These are phyloP conservation scores for Haematococcus lacustris DNA, from an alignment of 139 green algal genomes.

Conservation along the genomic window DNA sequence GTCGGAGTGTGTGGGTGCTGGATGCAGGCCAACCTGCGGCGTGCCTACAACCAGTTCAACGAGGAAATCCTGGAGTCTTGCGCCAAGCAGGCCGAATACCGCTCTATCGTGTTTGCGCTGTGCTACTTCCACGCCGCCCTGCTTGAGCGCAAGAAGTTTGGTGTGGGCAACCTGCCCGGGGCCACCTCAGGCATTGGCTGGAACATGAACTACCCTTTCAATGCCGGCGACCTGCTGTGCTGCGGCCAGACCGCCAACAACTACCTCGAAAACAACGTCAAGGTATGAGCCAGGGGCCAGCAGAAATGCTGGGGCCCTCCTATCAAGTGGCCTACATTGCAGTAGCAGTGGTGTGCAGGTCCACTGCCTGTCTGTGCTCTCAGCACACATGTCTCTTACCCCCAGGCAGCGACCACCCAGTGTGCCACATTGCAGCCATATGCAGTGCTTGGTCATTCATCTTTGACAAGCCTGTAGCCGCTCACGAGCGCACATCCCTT, in stretches of 20 bases:
- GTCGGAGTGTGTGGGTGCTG: background rate
- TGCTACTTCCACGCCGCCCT: slow-evolving; percentile 85
- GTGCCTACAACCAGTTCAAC: slow-evolving; percentile 71
- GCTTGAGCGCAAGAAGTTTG: slow-evolving; percentile 91
- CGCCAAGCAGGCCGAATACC: slow-evolving; percentile 73
- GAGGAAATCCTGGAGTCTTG: slow-evolving; percentile 84
- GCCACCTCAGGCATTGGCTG: slow-evolving; percentile 75
- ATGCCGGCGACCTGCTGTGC: slow-evolving; percentile 82
- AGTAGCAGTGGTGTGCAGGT: no score
- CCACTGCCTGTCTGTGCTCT: no score
- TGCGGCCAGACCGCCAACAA: slow-evolving; percentile 76
- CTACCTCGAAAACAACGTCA: slow-evolving; percentile 85
- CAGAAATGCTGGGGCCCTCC: background rate
- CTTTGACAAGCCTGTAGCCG: no score
- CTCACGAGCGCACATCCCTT: no score
- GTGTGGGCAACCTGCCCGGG: slow-evolving; percentile 77
- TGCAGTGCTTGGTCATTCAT: no score
- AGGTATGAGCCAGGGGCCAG: slow-evolving; percentile 31
- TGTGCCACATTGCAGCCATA: no score
- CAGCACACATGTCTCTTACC: no score
- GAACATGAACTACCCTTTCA: slow-evolving; percentile 97
- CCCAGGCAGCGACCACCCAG: no score
- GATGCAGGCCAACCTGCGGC: slow-evolving; percentile 53
- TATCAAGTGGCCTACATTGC: background rate
- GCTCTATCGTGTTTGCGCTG: slow-evolving; percentile 82